These are phyloP conservation scores for Discostella stelligeroides DNA, from an alignment of 108 stramenopile genomes.

Conservation along the genomic window DNA sequence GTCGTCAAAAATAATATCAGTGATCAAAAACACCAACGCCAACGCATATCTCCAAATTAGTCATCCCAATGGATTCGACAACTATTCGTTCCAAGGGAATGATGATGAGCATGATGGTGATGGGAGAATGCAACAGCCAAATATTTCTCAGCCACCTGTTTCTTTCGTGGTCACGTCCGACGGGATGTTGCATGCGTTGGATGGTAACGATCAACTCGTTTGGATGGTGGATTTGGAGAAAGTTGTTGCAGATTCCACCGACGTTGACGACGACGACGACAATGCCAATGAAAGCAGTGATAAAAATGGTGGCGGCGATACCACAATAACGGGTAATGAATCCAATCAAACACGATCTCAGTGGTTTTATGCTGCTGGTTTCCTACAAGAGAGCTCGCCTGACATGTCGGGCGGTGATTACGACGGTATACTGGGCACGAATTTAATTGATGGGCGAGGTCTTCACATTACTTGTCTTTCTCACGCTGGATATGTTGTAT, in stretches of 20 bases:
- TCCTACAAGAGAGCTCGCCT: constrained; percentile 37
- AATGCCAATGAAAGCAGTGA: no score
- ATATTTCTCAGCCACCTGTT: constrained; percentile 17
- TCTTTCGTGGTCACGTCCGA: constrained; percentile 41
- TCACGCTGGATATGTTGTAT: constrained; percentile 46
- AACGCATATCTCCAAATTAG: constrained; percentile 13
- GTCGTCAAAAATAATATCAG: constrained; percentile 22
- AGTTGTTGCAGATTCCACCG: constrained; percentile 37
- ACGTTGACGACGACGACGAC: constrained; percentile 24
- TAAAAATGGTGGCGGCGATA: constrained; percentile 10
- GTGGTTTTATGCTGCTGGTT: constrained; percentile 51
- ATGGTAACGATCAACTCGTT: constrained; percentile 33
- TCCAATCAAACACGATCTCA: constrained; percentile 13
- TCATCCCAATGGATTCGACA: constrained; percentile 11
- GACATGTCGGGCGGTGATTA: constrained; percentile 13
- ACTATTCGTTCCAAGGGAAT: not conserved
- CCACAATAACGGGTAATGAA: not conserved
- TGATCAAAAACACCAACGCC: constrained; percentile 18
- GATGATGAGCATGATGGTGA: no score
- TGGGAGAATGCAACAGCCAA: constrained; percentile 4
- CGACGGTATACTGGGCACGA: constrained; percentile 20
- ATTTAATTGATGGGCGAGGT: constrained; percentile 28
- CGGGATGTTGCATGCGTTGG: constrained; percentile 29
- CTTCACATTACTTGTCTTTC: constrained; percentile 46
- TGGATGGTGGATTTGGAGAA: constrained; percentile 51